A percentile compares a stretch with the other conserved stretches of the same genome.
These are phyloP conservation scores for Arctium minus DNA, from an alignment of 129 eudicot genomes.

Conservation along the genomic window DNA sequence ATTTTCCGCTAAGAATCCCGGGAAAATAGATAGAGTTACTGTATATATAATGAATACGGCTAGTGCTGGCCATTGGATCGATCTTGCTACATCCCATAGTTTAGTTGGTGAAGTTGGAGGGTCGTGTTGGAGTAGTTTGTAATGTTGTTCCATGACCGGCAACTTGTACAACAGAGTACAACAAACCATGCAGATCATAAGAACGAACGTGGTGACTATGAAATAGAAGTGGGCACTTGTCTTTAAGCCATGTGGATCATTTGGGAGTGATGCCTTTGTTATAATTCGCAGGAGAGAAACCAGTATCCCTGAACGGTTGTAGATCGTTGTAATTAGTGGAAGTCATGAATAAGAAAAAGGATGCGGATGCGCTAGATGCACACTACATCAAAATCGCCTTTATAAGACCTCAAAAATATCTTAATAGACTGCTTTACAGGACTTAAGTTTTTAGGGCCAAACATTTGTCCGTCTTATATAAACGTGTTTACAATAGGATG, in stretches of 20 bases:
- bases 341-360: background rate
- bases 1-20: slow-evolving; percentile 70
- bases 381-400: background rate
- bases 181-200: slow-evolving; percentile 50
- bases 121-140: slow-evolving; percentile 34
- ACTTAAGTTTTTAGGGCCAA: background rate
- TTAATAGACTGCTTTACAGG: background rate
- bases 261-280: slow-evolving; percentile 78
- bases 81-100: slow-evolving; percentile 40
- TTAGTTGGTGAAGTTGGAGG: slow-evolving; percentile 35
- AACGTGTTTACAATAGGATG: too few relatives aligned
- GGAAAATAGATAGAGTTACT: slow-evolving; percentile 69
- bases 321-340: background rate
- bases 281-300: slow-evolving; percentile 58
- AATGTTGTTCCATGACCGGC: slow-evolving; percentile 55
- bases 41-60: slow-evolving; percentile 55
- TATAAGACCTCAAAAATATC: background rate
- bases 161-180: slow-evolving; percentile 52
- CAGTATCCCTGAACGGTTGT: slow-evolving; percentile 43
- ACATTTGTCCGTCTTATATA: background rate
- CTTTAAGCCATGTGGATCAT: slow-evolving; percentile 56
- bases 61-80: slow-evolving; percentile 54
- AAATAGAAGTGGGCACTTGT: slow-evolving; percentile 69
- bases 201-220: slow-evolving; percentile 37
- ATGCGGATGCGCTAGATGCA: background rate